These are phyloP conservation scores for Hyaloperonospora brassicae DNA, from an alignment of 352 stramenopile species.

Conservation along the genomic window DNA sequence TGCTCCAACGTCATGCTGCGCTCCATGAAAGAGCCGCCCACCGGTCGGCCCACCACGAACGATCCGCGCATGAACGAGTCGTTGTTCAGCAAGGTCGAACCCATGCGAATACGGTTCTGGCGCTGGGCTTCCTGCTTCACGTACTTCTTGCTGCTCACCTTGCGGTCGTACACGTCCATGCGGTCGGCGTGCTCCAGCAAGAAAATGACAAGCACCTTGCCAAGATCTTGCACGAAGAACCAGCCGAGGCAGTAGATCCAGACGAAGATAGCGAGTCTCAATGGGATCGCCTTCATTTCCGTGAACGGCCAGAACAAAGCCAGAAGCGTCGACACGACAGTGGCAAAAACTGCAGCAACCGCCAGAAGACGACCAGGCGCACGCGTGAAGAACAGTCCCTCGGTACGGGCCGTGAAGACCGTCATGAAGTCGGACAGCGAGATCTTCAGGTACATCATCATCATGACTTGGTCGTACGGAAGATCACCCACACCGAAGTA, in stretches of 20 bases:
- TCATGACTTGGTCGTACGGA: conserved; percentile 86
- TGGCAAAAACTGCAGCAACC: conserved; percentile 67
- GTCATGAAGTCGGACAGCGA: conserved; percentile 91
- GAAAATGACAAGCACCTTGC: conserved; percentile 61
- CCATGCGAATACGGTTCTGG: conserved; percentile 74
- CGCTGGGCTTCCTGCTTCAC: conserved; percentile 55
- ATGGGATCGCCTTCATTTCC: conserved; percentile 68
- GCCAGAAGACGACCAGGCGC: conserved; percentile 64
- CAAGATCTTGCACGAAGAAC: conserved; percentile 83
- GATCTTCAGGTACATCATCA: conserved; percentile 92
- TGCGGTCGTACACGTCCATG: conserved; percentile 50
- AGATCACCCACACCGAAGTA: conserved; percentile 58
- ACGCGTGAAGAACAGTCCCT: conserved; percentile 75
- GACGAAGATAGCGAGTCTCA: conserved; percentile 65
- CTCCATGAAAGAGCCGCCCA: conserved; percentile 47
- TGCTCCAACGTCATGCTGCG: conserved; percentile 60
- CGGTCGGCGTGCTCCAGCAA: conserved; percentile 49
- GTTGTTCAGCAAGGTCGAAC: conserved; percentile 47
- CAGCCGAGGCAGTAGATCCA: conserved; percentile 87
- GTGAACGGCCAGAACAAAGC: conserved; percentile 80
- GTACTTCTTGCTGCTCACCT: conserved; percentile 56
- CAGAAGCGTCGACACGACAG: conserved; percentile 71
- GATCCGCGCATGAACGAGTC: conserved; percentile 70
- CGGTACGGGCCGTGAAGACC: conserved; percentile 84
- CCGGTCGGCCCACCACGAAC: conserved; percentile 65